These are phyloP conservation scores for Phytopythium cucurbitacearum DNA, from an alignment of 352 stramenopile genomes.

Conservation along the genomic window DNA sequence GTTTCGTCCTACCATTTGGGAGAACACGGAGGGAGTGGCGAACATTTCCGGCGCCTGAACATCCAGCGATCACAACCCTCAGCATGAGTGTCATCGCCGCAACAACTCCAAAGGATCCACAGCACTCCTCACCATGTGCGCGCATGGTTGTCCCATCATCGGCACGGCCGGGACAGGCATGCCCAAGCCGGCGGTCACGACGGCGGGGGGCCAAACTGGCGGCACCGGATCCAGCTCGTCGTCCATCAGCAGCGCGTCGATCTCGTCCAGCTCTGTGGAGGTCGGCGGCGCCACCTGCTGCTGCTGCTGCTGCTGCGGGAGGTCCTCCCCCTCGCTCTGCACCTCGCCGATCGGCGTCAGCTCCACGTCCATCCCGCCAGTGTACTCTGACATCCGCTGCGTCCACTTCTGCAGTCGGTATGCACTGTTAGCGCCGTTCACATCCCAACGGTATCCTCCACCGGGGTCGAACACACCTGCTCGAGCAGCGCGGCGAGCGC, in stretches of 20 bases:
- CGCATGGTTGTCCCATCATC: constrained; percentile 14
- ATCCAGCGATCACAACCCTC: not conserved
- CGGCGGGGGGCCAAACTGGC: no score
- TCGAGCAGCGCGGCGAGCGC: constrained; percentile 16
- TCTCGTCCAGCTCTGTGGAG: constrained; percentile 1
- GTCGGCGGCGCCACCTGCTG: not conserved
- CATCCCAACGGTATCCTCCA: not conserved
- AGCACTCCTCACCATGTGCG: constrained; percentile 12
- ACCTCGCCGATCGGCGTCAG: no score
- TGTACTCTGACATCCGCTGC: constrained; percentile 32
- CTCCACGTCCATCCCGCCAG: constrained; percentile 9
- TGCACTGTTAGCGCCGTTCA: no score
- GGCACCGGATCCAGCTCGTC: no score
- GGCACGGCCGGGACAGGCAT: not conserved
- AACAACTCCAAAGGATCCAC: no score
- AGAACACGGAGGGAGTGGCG: constrained; percentile 18
- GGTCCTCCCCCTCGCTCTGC: not conserved
- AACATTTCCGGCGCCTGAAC: constrained; percentile 12
- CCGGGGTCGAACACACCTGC: constrained; percentile 13
- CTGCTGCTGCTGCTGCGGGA: not conserved
- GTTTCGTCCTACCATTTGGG: constrained; percentile 23
- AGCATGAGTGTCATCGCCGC: not conserved
- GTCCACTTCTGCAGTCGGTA: constrained; percentile 28
- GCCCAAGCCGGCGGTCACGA: no score
- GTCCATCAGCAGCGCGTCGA: constrained; percentile 3